A percentile compares a stretch with the other conserved stretches of the same genome.
Conservation (phyloP, 164 flowering plant species). For the Piper betle region DNA sequence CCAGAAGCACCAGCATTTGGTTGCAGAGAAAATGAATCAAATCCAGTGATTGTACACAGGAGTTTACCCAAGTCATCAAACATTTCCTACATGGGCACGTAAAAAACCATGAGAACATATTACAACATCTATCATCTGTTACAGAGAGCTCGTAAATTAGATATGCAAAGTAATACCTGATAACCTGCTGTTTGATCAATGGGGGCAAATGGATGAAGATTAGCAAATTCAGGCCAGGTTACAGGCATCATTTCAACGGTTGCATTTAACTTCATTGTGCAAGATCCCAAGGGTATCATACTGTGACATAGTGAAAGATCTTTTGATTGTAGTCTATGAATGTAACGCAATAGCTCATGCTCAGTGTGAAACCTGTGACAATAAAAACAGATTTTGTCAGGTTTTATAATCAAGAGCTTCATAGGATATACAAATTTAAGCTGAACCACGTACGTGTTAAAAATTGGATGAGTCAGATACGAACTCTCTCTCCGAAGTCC, state of each 20-base stretch:
- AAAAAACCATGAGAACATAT: conserved; percentile 2
- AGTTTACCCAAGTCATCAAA: conserved; percentile 70
- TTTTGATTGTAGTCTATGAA: conserved; percentile 64
- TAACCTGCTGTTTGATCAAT: conserved; percentile 74
- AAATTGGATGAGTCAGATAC: conserved; percentile 73
- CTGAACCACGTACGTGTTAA: conserved; percentile 48
- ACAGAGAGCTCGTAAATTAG: not conserved
- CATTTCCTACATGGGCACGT: conserved; percentile 56
- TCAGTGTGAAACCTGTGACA: conserved; percentile 75
- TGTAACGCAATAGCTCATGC: conserved; percentile 88
- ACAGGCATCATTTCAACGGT: conserved; percentile 98
- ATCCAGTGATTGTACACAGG: conserved; percentile 88
- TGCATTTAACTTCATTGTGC: conserved; percentile 97
- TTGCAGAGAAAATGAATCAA: conserved; percentile 96
- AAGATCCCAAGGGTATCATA: conserved; percentile 99
- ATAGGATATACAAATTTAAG: conserved; percentile 3
- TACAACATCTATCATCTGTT: not conserved
- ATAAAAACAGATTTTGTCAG: not conserved
- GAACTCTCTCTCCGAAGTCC: conserved; percentile 66
- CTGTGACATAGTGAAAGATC: conserved; percentile 97
- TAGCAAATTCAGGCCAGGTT: conserved; percentile 78
- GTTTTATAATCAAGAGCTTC: not conserved
- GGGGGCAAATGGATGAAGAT: conserved; percentile 95
- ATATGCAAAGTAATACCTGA: conserved; percentile 42
- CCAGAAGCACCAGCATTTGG: conserved; percentile 99